Evolutionary conservation across 129 eudicot genomes (phyloP).

Genomic region (Gnaphalium uliginosum): DNA sequence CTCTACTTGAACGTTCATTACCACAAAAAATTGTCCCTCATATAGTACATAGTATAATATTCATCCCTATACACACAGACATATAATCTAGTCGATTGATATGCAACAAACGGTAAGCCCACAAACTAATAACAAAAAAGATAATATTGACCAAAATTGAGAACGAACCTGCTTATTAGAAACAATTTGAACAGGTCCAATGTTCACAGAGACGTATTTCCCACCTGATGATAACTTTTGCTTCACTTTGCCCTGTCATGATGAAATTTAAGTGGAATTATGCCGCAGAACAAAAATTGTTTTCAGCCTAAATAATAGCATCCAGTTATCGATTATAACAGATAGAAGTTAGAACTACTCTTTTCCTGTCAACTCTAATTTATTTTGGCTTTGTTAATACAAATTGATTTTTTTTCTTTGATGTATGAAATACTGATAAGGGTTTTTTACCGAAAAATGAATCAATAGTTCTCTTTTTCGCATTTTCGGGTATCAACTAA

Average conservation of each 20-base stretch:
- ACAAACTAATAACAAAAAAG: not conserved
- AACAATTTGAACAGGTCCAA: constrained; percentile 88
- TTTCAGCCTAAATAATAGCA: not conserved
- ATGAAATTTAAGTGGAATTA: not conserved
- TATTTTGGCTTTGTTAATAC: not conserved
- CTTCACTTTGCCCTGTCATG: constrained; percentile 77
- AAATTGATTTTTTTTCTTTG: not conserved
- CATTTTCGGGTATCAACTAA: too few relatives aligned
- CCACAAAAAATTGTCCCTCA: not conserved
- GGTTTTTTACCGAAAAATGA: too few relatives aligned
- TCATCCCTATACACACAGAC: not conserved
- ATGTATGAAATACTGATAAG: too few relatives aligned
- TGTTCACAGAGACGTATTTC: constrained; percentile 90
- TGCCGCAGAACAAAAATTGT: not conserved
- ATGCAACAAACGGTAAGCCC: not conserved
- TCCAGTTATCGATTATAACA: not conserved
- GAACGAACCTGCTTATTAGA: constrained; percentile 84
- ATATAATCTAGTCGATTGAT: not conserved
- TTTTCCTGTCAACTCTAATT: not conserved
- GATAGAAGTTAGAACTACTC: not conserved
- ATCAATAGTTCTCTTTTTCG: too few relatives aligned
- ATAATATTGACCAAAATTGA: constrained; percentile 16
- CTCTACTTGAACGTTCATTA: not conserved
- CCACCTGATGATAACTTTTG: constrained; percentile 92
- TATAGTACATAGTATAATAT: too few relatives aligned